phyloP scores from a whole-genome alignment of 108 stramenopile species.

The Heterococcus sp. region DNA sequence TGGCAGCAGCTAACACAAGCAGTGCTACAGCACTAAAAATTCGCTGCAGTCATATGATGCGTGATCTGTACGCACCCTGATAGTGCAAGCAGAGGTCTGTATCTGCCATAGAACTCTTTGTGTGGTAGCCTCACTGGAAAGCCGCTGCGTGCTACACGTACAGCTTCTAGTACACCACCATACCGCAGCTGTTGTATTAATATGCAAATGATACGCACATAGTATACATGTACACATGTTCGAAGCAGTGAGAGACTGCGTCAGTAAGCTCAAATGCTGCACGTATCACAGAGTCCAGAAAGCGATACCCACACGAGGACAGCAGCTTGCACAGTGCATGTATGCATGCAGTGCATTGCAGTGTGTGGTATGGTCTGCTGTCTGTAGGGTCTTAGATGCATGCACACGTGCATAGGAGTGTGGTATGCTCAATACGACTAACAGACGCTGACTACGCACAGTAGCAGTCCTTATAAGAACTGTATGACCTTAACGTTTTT shows the following conservation, averaged over 20 bases:
- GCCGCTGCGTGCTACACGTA: conserved; percentile 95
- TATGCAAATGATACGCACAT: background rate
- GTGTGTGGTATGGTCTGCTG: too few species aligned
- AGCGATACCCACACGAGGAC: background rate
- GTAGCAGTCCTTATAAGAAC: background rate
- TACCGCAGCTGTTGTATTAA: conserved; percentile 66
- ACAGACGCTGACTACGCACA: background rate
- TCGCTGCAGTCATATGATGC: too few species aligned
- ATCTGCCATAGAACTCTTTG: conserved; percentile 77
- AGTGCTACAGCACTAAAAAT: too few species aligned
- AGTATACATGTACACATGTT: background rate
- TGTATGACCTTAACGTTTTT: background rate
- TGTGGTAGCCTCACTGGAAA: conserved; percentile 94
- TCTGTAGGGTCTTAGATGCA: too few species aligned
- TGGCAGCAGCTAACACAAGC: too few species aligned
- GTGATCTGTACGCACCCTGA: background rate
- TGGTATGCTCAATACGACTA: background rate
- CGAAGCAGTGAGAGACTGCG: background rate
- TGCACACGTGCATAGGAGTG: too few species aligned
- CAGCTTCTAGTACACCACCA: conserved; percentile 95
- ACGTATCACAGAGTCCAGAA: background rate
- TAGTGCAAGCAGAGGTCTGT: conserved; percentile 20
- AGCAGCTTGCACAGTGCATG: background rate
- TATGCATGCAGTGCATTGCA: background rate
- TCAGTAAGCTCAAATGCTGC: background rate